Conservation (phyloP, 2,329 filamentous ascomycete species). For the Cladophialophora yegresii region DNA sequence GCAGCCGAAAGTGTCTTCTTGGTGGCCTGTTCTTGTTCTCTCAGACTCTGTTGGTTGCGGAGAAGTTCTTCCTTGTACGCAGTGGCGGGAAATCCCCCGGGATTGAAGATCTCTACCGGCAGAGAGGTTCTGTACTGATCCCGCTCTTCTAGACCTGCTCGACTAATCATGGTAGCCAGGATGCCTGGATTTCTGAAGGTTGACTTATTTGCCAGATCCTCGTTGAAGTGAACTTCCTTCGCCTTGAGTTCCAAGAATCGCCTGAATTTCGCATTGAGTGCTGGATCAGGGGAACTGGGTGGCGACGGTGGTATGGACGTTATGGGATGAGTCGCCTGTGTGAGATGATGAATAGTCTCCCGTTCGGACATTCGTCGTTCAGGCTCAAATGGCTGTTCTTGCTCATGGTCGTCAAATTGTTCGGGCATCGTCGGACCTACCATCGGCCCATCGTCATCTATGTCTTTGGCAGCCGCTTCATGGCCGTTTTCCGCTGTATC, state of each 20-base stretch:
- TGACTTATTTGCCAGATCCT: constrained; percentile 59
- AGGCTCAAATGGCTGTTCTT: constrained; percentile 12
- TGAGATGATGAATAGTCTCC: constrained; percentile 58
- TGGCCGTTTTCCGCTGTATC: not conserved
- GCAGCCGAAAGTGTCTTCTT: constrained; percentile 35
- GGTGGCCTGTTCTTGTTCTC: constrained; percentile 26
- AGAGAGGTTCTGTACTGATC: constrained; percentile 58
- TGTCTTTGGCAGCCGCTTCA: not conserved
- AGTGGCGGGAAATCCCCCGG: constrained; percentile 44
- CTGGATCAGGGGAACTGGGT: constrained; percentile 48
- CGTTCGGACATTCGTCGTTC: constrained; percentile 33
- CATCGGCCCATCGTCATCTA: constrained; percentile 21
- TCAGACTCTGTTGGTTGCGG: constrained; percentile 45
- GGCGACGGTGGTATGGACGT: constrained; percentile 51
- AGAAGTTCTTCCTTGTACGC: constrained; percentile 52
- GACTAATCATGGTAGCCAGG: constrained; percentile 58
- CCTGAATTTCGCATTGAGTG: constrained; percentile 58
- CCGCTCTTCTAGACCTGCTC: constrained; percentile 57
- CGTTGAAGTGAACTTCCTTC: constrained; percentile 65
- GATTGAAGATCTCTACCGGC: constrained; percentile 46
- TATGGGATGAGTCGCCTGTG: constrained; percentile 51
- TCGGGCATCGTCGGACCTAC: constrained; percentile 33
- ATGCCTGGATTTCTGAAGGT: constrained; percentile 63
- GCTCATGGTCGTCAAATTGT: constrained; percentile 14
- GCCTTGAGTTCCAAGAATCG: constrained; percentile 64